Conservation (phyloP, 2,329 filamentous ascomycete genomes). For the Claviceps sp. region DNA sequence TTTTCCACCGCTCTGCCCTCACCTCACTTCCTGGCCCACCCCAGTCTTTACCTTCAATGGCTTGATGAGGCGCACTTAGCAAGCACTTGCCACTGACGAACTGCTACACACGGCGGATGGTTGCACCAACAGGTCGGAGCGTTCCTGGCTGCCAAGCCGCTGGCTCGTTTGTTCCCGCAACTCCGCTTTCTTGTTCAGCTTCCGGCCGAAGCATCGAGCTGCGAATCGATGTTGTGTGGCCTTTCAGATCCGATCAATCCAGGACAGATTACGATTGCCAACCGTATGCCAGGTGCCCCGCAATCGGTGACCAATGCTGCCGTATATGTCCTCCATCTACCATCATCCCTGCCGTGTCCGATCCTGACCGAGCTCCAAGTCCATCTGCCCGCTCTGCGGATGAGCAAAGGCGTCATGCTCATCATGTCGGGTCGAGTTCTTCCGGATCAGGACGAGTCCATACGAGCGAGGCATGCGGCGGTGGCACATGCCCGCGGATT, state of each 20-base stretch:
- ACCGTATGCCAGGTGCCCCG: background rate
- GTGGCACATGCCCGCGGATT: background rate
- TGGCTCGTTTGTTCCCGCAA: background rate
- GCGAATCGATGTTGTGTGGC: background rate
- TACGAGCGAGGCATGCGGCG: background rate
- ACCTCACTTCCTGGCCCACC: no score
- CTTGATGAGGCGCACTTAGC: background rate
- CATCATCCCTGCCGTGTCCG: background rate
- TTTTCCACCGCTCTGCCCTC: background rate
- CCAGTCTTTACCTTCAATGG: background rate
- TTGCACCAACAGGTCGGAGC: background rate
- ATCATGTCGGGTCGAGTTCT: background rate
- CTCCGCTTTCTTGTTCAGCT: background rate
- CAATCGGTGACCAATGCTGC: conserved; percentile 2
- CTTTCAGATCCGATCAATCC: background rate
- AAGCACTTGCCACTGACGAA: background rate
- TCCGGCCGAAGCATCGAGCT: background rate
- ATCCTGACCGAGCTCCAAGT: conserved; percentile 1
- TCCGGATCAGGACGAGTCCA: background rate
- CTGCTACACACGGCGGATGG: background rate
- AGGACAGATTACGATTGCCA: background rate
- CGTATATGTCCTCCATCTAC: conserved; percentile 6
- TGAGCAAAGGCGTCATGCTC: conserved; percentile 2
- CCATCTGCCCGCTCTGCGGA: background rate
- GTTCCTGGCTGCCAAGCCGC: background rate